A percentile compares a stretch with the other conserved stretches of the same genome.
Conservation (phyloP, 495 filamentous ascomycete genomes). For the Daldinia loculata region DNA sequence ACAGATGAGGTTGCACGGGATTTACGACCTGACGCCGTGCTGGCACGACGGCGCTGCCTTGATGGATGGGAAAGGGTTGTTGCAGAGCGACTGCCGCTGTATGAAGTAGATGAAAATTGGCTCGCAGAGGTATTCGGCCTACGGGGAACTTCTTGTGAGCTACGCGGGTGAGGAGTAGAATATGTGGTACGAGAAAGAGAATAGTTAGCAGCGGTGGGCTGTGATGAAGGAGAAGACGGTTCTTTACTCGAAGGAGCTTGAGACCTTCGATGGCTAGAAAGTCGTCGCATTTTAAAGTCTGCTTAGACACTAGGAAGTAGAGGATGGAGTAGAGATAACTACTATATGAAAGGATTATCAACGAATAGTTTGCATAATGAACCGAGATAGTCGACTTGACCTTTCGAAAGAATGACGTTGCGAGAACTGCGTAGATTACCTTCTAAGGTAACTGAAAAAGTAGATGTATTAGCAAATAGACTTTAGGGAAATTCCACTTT, state of each 20-base stretch:
- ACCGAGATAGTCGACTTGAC: background rate
- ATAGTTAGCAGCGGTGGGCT: conserved; percentile 1
- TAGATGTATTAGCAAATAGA: background rate
- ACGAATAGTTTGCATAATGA: too few relatives aligned
- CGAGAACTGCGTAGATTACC: background rate
- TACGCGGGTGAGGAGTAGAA: conserved; percentile 30
- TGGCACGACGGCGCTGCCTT: conserved; percentile 35
- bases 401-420: background rate
- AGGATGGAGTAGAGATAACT: background rate
- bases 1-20: conserved; percentile 74
- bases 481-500: background rate
- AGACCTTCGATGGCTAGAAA: background rate
- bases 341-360: background rate
- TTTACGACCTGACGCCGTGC: conserved; percentile 52
- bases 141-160: conserved; percentile 10
- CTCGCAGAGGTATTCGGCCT: conserved; percentile 31
- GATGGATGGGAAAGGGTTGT: conserved; percentile 36
- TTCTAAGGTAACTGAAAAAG: background rate
- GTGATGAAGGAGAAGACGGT: conserved; percentile 7
- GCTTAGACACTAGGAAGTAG: background rate
- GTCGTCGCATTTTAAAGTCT: background rate
- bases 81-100: conserved; percentile 34
- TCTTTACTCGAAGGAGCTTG: conserved; percentile 14
- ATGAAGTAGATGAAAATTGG: conserved; percentile 31
- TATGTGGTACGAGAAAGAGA: conserved; percentile 32